phyloP scores from a whole-genome alignment of 768 basidiomycete species.

The Cytidiella melzeri region DNA sequence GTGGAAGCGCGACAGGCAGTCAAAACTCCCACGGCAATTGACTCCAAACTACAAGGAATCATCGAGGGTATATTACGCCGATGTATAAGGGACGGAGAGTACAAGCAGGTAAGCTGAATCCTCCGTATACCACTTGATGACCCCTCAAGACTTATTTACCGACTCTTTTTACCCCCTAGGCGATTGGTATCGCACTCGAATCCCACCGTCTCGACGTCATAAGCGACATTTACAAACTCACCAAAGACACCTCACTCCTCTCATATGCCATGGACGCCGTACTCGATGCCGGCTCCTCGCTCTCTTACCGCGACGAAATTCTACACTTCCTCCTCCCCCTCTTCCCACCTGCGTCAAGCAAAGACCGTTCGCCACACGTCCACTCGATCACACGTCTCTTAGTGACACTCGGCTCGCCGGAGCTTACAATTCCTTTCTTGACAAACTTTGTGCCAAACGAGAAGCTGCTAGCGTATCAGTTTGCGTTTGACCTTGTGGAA shows the following conservation, averaged over 20 bases:
- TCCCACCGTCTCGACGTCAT: conserved; percentile 86
- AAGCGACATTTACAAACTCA: conserved; percentile 64
- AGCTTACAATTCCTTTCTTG: conserved; percentile 70
- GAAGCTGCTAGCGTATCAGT: conserved; percentile 82
- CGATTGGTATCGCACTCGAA: conserved; percentile 93
- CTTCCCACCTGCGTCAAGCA: conserved; percentile 70
- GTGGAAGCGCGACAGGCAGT: conserved; percentile 64
- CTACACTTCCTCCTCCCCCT: conserved; percentile 77
- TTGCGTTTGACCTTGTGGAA: conserved; percentile 93
- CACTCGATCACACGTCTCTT: conserved; percentile 83
- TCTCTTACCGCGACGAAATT: conserved; percentile 79
- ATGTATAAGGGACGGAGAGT: conserved; percentile 85
- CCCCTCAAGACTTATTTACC: too few species aligned
- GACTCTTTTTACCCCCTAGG: conserved; percentile 49
- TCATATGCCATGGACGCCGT: conserved; percentile 92
- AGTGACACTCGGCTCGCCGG: conserved; percentile 80
- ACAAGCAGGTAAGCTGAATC: conserved; percentile 62
- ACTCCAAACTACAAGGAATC: conserved; percentile 71
- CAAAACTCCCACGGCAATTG: conserved; percentile 49
- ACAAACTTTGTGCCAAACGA: conserved; percentile 65
- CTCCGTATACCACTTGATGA: neutral
- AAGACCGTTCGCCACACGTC: conserved; percentile 69
- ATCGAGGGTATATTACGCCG: conserved; percentile 86
- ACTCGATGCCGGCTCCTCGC: conserved; percentile 82
- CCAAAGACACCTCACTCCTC: conserved; percentile 71